A percentile compares a stretch with the other conserved stretches of the same genome.
These are phyloP conservation scores for Colletotrichum paranaense DNA, from an alignment of 2,329 filamentous ascomycete genomes.

Conservation along the genomic window DNA sequence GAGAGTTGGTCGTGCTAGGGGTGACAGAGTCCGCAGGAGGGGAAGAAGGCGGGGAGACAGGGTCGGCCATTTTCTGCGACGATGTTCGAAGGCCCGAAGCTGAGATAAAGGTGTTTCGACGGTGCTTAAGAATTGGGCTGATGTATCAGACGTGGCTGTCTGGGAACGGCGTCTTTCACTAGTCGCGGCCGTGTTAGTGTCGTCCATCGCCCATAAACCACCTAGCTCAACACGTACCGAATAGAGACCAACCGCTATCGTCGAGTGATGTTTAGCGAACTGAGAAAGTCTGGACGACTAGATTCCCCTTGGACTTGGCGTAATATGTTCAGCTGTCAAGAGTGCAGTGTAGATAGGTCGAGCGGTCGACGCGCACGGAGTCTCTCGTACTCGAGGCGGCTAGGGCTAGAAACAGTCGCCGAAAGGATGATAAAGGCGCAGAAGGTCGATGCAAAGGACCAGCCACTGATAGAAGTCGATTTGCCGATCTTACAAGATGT, in stretches of 20 bases:
- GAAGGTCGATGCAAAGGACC: background rate
- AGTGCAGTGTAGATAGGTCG: slow-evolving; percentile 19
- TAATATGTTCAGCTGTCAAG: slow-evolving; percentile 30
- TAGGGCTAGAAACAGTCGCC: background rate
- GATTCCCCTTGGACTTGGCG: slow-evolving; percentile 26
- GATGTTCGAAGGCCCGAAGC: slow-evolving; percentile 12
- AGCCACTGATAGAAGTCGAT: background rate
- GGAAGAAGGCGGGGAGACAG: slow-evolving; percentile 28
- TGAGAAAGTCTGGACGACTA: background rate
- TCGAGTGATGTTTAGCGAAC: background rate
- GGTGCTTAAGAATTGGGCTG: slow-evolving; percentile 10
- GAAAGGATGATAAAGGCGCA: background rate
- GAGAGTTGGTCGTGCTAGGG: slow-evolving; percentile 11
- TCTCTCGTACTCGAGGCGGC: background rate
- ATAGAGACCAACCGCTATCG: background rate
- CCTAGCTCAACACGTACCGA: slow-evolving; percentile 24
- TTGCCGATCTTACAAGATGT: background rate
- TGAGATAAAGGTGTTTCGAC: slow-evolving; percentile 23
- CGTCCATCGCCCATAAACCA: slow-evolving; percentile 1
- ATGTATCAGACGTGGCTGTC: slow-evolving; percentile 17
- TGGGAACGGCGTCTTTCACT: slow-evolving; percentile 27
- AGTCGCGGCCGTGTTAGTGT: slow-evolving; percentile 31
- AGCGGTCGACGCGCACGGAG: slow-evolving; percentile 7
- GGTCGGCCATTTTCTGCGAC: slow-evolving; percentile 27
- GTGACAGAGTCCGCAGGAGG: slow-evolving; percentile 16